Evolutionary conservation across 2,329 filamentous ascomycete genomes (phyloP).

Genomic region (Aspergillus sp.): DNA sequence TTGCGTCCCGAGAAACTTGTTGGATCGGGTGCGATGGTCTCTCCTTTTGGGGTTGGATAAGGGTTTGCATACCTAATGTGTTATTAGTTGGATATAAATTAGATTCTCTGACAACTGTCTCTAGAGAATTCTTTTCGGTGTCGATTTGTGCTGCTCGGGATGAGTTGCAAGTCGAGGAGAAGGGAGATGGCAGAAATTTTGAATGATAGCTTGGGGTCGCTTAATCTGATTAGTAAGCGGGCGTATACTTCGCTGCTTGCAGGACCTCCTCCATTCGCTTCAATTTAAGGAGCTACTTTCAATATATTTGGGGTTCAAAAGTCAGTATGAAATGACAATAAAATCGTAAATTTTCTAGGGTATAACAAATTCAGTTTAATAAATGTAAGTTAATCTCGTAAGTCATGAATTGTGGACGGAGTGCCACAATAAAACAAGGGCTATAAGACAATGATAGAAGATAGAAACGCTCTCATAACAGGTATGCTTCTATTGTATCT

Average conservation of each 20-base stretch:
- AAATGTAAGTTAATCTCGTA: background rate
- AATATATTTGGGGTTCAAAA: background rate
- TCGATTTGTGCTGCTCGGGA: background rate
- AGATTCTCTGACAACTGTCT: background rate
- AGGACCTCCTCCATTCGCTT: too few species aligned
- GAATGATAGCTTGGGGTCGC: background rate
- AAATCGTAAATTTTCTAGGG: background rate
- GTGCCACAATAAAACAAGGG: background rate
- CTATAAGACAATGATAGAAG: background rate
- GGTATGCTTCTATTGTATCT: background rate
- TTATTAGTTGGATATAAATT: background rate
- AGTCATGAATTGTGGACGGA: background rate
- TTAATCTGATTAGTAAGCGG: conserved; percentile 2
- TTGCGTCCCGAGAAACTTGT: background rate
- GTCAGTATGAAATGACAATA: background rate
- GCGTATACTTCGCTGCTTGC: background rate
- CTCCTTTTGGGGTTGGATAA: background rate
- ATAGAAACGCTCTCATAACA: background rate
- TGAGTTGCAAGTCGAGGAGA: background rate
- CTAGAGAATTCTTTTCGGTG: background rate
- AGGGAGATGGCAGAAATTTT: background rate
- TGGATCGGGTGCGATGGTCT: background rate
- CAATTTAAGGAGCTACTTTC: background rate
- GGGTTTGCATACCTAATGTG: background rate
- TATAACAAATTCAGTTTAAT: background rate